Conservation (phyloP, 2,329 filamentous ascomycete genomes). For the Ceratocystis albifundus region DNA sequence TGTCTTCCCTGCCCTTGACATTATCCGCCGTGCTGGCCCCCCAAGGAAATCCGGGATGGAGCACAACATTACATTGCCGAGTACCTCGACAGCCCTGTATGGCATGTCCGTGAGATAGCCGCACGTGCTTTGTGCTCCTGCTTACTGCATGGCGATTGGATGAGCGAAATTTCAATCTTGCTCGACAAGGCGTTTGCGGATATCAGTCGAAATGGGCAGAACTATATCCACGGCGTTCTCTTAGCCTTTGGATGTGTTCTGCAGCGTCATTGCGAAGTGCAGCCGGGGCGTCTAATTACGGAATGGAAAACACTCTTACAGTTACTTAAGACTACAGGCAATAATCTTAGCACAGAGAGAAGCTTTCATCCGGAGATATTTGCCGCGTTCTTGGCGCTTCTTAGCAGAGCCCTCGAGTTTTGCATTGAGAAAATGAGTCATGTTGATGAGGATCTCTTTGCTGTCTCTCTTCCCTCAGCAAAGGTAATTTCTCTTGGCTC, state of each 20-base stretch:
- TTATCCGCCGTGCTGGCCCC: slow-evolving; percentile 62
- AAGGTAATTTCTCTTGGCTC: slow-evolving; percentile 15
- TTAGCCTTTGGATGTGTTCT: slow-evolving; percentile 46
- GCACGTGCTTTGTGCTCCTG: slow-evolving; percentile 60
- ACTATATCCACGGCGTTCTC: slow-evolving; percentile 48
- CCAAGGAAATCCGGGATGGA: slow-evolving; percentile 42
- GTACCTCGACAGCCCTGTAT: slow-evolving; percentile 58
- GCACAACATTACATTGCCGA: slow-evolving; percentile 48
- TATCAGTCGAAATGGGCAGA: slow-evolving; percentile 32
- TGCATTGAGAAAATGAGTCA: slow-evolving; percentile 5
- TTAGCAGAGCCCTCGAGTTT: slow-evolving; percentile 21
- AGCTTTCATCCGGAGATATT: slow-evolving; percentile 28
- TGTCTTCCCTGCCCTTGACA: slow-evolving; percentile 73
- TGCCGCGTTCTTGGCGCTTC: slow-evolving; percentile 7
- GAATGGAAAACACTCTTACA: slow-evolving; percentile 16
- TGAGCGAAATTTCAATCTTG: slow-evolving; percentile 28
- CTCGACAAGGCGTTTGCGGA: slow-evolving; percentile 29
- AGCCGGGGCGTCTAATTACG: slow-evolving; percentile 31
- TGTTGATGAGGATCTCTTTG: slow-evolving; percentile 3
- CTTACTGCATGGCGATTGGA: slow-evolving; percentile 42
- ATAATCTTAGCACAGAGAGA: slow-evolving; percentile 5
- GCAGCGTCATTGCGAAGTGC: slow-evolving; percentile 41
- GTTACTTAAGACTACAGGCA: slow-evolving; percentile 15
- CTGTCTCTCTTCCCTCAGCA: slow-evolving; percentile 14
- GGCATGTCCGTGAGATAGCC: slow-evolving; percentile 73